A percentile compares a stretch with the other conserved stretches of the same genome.
Evolutionary conservation across 148 eudicot species (phyloP).

Genomic region (Amaranthus hypochondriacus): DNA sequence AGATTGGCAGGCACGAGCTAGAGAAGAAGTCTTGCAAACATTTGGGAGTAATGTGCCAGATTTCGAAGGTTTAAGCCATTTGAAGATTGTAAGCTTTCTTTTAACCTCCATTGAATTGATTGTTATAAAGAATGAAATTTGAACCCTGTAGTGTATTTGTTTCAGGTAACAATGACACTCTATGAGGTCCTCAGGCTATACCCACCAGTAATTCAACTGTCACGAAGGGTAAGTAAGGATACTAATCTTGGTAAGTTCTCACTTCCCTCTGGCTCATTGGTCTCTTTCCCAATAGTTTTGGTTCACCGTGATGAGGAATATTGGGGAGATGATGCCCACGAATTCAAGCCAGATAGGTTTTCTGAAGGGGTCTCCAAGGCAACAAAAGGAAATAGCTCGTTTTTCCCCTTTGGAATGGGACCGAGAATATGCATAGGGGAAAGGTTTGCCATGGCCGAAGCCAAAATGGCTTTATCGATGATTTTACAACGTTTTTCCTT

Average conservation of each 20-base stretch:
- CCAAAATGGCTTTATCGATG: conserved; percentile 6
- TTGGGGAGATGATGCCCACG: conserved; percentile 24
- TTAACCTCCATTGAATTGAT: neutral
- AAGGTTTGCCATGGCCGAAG: conserved; percentile 20
- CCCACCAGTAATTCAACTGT: conserved; percentile 19
- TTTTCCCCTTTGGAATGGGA: conserved; percentile 26
- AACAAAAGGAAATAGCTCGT: conserved; percentile 13
- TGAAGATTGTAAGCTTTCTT: conserved; percentile 19
- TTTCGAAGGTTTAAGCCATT: conserved; percentile 21
- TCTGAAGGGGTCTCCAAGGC: conserved; percentile 26
- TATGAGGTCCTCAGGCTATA: conserved; percentile 26
- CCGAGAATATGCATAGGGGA: conserved; percentile 29
- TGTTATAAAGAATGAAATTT: neutral
- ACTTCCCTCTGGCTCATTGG: conserved; percentile 14
- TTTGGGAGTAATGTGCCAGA: conserved; percentile 18
- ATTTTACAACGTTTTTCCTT: conserved; percentile 3
- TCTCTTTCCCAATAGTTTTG: conserved; percentile 4
- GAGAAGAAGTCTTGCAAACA: conserved; percentile 22
- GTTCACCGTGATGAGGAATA: conserved; percentile 15
- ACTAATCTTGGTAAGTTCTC: conserved; percentile 13
- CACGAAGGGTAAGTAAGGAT: conserved; percentile 13
- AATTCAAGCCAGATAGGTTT: conserved; percentile 28
- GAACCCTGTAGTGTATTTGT: neutral
- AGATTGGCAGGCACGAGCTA: conserved; percentile 26
- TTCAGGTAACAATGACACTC: conserved; percentile 25